Percentiles rank a stretch among this genome's conserved stretches.
phyloP scores from a whole-genome alignment of 106 monocot genomes.

The Iris macrosiphon region DNA sequence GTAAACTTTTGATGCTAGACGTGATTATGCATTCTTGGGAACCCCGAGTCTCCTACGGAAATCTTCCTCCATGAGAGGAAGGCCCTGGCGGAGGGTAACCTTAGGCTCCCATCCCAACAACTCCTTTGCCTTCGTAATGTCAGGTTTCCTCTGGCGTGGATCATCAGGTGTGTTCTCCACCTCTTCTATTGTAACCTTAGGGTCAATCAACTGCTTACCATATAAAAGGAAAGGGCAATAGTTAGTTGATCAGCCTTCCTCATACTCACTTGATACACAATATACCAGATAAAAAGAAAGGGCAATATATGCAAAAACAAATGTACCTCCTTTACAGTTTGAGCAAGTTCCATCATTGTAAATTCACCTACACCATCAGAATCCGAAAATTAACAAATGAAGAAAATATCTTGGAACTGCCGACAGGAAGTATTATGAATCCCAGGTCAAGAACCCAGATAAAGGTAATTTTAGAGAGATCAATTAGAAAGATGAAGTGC shows the following conservation, averaged over 20 bases:
- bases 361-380: conserved; percentile 54
- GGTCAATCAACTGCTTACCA: conserved; percentile 40
- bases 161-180: conserved; percentile 78
- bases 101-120: conserved; percentile 60
- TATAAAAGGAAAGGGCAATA: no score
- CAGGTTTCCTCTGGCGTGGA: conserved; percentile 67
- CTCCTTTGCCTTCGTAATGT: conserved; percentile 63
- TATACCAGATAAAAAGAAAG: no score
- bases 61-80: conserved; percentile 67
- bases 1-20: neutral
- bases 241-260: no score
- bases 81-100: conserved; percentile 42
- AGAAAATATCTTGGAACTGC: no score
- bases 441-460: no score
- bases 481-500: no score
- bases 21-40: conserved; percentile 19
- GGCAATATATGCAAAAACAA: no score
- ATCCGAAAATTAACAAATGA: no score
- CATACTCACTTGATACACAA: no score
- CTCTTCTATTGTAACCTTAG: conserved; percentile 20
- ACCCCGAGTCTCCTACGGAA: conserved; percentile 33
- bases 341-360: conserved; percentile 67
- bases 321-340: conserved; percentile 52
- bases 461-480: no score
- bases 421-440: no score